These are phyloP conservation scores for Aureobasidium subglaciale DNA, from an alignment of 2,329 filamentous ascomycete genomes.

Conservation along the genomic window DNA sequence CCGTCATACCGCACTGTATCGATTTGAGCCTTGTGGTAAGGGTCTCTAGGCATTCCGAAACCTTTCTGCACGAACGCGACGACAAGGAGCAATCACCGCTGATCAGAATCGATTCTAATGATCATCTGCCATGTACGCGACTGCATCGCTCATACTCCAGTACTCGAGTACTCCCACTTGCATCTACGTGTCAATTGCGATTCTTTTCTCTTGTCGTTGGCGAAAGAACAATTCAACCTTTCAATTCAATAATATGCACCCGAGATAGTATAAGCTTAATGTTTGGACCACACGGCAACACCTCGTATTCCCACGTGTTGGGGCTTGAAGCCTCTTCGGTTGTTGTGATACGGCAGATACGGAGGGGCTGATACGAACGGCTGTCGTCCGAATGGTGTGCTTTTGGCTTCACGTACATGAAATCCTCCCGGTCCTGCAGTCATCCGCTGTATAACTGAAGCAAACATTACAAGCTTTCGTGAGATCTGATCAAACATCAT, in stretches of 20 bases:
- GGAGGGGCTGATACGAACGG: constrained; percentile 10
- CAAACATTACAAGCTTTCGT: constrained; percentile 2
- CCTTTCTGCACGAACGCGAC: background rate
- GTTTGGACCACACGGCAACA: constrained; percentile 7
- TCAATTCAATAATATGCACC: background rate
- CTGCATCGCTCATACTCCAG: too few species aligned
- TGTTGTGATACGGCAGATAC: background rate
- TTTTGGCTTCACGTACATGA: background rate
- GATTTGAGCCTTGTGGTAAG: background rate
- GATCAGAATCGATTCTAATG: background rate
- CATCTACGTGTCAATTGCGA: background rate
- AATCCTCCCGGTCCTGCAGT: background rate
- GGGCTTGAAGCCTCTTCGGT: background rate
- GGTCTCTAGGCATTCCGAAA: background rate
- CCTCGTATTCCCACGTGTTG: constrained; percentile 9
- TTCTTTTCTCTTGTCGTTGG: too few species aligned
- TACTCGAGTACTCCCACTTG: background rate
- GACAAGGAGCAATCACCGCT: background rate
- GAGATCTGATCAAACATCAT: background rate
- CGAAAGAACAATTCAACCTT: background rate
- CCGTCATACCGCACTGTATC: background rate
- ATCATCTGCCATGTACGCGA: background rate
- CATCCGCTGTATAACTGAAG: background rate
- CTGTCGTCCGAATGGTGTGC: background rate
- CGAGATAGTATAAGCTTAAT: constrained; percentile 8